Evolutionary conservation across 169 alveolate species (phyloP).

Genomic region (Plasmodium cynomolgi): DNA sequence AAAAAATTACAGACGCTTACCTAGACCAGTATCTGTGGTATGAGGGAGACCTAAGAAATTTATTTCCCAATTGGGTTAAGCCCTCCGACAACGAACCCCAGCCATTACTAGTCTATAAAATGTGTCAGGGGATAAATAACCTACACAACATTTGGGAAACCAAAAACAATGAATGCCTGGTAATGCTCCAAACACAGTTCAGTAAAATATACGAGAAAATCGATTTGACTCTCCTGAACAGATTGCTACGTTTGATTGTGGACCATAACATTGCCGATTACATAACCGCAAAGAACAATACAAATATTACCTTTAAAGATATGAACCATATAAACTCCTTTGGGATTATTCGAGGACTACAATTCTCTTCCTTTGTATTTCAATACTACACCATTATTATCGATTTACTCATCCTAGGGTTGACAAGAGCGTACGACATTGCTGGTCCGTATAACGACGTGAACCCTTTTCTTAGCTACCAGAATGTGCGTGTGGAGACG

Average conservation of each 20-base stretch:
- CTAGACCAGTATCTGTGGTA: conserved; percentile 99
- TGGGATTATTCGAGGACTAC: conserved; percentile 99
- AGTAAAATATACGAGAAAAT: conserved; percentile 95
- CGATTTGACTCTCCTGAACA: conserved; percentile 97
- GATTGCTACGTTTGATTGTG: conserved; percentile 97
- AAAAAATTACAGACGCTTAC: conserved; percentile 99
- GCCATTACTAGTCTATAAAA: conserved; percentile 98
- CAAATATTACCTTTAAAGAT: conserved; percentile 97
- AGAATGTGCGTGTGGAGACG: conserved; percentile 95
- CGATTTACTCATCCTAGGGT: conserved; percentile 97
- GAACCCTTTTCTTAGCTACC: conserved; percentile 94
- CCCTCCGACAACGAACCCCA: conserved; percentile 99
- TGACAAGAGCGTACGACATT: conserved; percentile 98
- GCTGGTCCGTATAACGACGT: conserved; percentile 98
- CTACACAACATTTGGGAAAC: conserved; percentile 98
- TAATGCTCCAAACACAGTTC: conserved; percentile 93
- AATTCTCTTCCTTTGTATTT: conserved; percentile 97
- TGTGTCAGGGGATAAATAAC: conserved; percentile 99
- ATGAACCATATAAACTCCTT: conserved; percentile 98
- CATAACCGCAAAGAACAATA: conserved; percentile 99
- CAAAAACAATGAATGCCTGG: conserved; percentile 95
- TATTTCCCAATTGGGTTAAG: conserved; percentile 99
- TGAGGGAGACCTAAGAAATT: conserved; percentile 98
- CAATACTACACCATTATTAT: conserved; percentile 94
- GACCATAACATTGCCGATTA: conserved; percentile 99